Percentiles rank a stretch among this genome's conserved stretches.
These are phyloP conservation scores for Byssochlamys sp. DNA, from an alignment of 2,329 filamentous ascomycete genomes.

Conservation along the genomic window DNA sequence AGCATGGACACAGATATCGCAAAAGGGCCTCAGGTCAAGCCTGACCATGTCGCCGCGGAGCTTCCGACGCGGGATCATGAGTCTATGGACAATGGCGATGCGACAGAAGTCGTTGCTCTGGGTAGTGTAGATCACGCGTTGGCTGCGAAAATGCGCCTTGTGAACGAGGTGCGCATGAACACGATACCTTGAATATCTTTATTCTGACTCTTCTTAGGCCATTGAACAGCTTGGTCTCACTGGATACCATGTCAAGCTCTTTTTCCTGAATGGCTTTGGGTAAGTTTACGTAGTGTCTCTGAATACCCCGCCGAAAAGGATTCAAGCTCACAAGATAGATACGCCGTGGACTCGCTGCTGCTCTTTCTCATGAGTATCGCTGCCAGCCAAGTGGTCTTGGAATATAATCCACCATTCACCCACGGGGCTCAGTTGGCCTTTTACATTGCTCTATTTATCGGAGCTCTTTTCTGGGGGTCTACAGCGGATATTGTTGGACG, in stretches of 20 bases:
- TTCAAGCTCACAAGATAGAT: conserved; percentile 1
- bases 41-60: not conserved
- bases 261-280: conserved; percentile 53
- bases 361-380: conserved; percentile 29
- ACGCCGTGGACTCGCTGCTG: conserved; percentile 29
- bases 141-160: conserved; percentile 58
- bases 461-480: conserved; percentile 57
- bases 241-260: conserved; percentile 48
- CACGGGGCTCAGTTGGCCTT: conserved; percentile 32
- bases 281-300: conserved; percentile 16
- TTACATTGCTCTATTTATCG: conserved; percentile 34
- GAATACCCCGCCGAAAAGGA: no score
- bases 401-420: conserved; percentile 19
- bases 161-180: conserved; percentile 50
- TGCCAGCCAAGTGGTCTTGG: conserved; percentile 14
- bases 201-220: conserved; percentile 17
- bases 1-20: not conserved
- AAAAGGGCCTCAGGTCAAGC: not conserved
- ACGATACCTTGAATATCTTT: not conserved
- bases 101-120: not conserved
- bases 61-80: not conserved
- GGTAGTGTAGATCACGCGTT: conserved; percentile 49
- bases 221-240: conserved; percentile 49
- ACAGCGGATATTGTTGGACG: conserved; percentile 59
- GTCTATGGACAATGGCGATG: not conserved